Percentiles rank a stretch among this genome's conserved stretches.
Evolutionary conservation across 129 eudicot genomes (phyloP).

Genomic region (Escallonia rubra): DNA sequence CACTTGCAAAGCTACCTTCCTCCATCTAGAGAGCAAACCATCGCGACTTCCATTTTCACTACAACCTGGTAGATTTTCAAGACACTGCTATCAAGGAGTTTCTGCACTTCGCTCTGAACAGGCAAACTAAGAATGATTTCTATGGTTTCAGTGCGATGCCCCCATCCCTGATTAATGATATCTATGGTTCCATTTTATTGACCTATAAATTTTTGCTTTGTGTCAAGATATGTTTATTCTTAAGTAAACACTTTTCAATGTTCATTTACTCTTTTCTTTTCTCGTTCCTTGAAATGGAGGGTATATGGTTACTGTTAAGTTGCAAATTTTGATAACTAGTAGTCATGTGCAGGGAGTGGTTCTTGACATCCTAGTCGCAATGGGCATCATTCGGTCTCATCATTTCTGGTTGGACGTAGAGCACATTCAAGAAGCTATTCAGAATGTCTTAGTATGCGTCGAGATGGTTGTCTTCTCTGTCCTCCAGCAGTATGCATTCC

Average conservation of each 20-base stretch:
- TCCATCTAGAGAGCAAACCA: too few relatives aligned
- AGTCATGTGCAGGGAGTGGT: slow-evolving; percentile 54
- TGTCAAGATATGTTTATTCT: too few relatives aligned
- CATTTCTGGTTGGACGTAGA: slow-evolving; percentile 81
- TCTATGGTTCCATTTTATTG: too few relatives aligned
- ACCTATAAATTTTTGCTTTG: too few relatives aligned
- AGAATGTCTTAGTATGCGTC: slow-evolving; percentile 55
- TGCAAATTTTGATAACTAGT: not conserved
- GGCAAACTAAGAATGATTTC: not conserved
- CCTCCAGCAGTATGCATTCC: slow-evolving; percentile 88
- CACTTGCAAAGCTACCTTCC: too few relatives aligned
- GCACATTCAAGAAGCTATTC: slow-evolving; percentile 55
- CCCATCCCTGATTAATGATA: too few relatives aligned
- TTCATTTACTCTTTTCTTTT: not conserved
- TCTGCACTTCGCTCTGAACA: too few relatives aligned
- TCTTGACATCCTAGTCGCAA: slow-evolving; percentile 49
- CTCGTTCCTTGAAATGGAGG: not conserved
- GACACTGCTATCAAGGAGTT: too few relatives aligned
- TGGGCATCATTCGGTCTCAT: slow-evolving; percentile 57
- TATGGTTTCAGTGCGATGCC: too few relatives aligned
- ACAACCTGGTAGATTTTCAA: too few relatives aligned
- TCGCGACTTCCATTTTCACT: too few relatives aligned
- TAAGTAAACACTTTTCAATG: not conserved
- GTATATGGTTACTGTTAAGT: not conserved
- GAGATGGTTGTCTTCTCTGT: slow-evolving; percentile 88